Base-by-base conservation (phyloP, 176 grass and related monocot species). In the Eremochloa ophiuroides region DNA sequence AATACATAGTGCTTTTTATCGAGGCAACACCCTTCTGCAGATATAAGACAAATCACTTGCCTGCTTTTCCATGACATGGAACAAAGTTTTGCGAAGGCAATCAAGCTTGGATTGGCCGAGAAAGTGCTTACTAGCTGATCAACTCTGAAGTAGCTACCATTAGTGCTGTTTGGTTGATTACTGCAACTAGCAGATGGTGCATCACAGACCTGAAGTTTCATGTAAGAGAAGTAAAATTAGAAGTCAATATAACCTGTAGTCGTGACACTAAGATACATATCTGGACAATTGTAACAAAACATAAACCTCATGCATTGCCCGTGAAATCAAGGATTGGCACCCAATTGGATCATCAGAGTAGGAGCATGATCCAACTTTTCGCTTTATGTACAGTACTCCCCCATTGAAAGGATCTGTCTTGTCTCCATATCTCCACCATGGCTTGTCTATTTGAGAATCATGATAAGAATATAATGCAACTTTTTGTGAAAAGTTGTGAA, bases 351-450 rank as follows among this genome's bases (percentile, higher is more conserved):
- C 95, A 75, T 94, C 95, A 29, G 82, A 85, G 73, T 98, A 98
- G 59, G 95, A 92, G 86, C 95, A 98, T 10, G 95, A 98, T 42
- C 95, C 95, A 84, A 98, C 95, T 94, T 98, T 98, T 75, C 95
- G 88, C 62, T 98, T 98, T 87, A 94, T 93, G 69, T 98, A 94
- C 47, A 98, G 66, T 55, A 98, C 73, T 74, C 95, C 95, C 34
- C 84, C 90, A 82, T 91, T 98, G 79, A 98, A 94, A 77, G 95
- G 95, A 48, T 94, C 82, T 53, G 76, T 89, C 78, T 69, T 98
- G 77, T 98, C 95, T 87, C 86, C 88, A 84, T 38, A 84, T 86
- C 86, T 91, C 95, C 95, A 98, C 95, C 95, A 94, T 47, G 92
- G 88, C 60, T 94, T 94, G 58, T 94, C 95, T 95, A 70, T 85